Percentiles rank a stretch among this genome's conserved stretches.
These are phyloP conservation scores for Collybia mongolica DNA, from an alignment of 768 basidiomycete species.

Conservation along the genomic window DNA sequence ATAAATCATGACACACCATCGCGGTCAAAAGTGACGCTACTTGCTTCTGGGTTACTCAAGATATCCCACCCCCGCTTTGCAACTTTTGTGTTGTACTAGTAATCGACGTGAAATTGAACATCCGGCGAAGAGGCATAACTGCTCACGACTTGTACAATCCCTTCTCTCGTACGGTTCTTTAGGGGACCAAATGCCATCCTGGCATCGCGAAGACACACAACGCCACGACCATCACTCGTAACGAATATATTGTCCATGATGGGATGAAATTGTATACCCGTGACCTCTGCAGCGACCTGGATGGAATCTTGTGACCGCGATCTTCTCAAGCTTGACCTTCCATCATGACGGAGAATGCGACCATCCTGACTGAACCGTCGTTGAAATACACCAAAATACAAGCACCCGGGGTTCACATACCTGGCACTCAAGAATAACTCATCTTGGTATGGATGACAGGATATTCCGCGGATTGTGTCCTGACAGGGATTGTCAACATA, in stretches of 20 bases:
- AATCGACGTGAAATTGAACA: neutral
- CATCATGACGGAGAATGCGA: conserved; percentile 60
- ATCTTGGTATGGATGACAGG: conserved; percentile 67
- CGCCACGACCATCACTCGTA: conserved; percentile 58
- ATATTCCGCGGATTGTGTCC: conserved; percentile 65
- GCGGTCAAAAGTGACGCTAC: conserved; percentile 66
- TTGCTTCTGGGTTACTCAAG: conserved; percentile 63
- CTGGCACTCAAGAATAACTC: conserved; percentile 71
- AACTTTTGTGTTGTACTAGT: conserved; percentile 40
- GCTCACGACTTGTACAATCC: conserved; percentile 54
- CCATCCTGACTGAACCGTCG: conserved; percentile 62
- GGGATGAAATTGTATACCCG: conserved; percentile 68
- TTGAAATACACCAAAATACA: conserved; percentile 4
- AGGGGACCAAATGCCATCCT: conserved; percentile 72
- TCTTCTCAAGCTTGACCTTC: conserved; percentile 32
- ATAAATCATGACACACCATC: conserved; percentile 43
- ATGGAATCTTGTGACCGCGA: conserved; percentile 48
- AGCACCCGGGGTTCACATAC: conserved; percentile 30
- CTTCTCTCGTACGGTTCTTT: conserved; percentile 40
- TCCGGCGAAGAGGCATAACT: neutral
- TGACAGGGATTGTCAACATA: conserved; percentile 18
- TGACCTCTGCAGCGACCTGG: conserved; percentile 55
- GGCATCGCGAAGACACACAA: conserved; percentile 64
- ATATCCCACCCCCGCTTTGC: conserved; percentile 36
- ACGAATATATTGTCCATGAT: conserved; percentile 65